These are phyloP conservation scores for Colletotrichum sp. DNA, from an alignment of 2,329 filamentous ascomycete genomes.

Conservation along the genomic window DNA sequence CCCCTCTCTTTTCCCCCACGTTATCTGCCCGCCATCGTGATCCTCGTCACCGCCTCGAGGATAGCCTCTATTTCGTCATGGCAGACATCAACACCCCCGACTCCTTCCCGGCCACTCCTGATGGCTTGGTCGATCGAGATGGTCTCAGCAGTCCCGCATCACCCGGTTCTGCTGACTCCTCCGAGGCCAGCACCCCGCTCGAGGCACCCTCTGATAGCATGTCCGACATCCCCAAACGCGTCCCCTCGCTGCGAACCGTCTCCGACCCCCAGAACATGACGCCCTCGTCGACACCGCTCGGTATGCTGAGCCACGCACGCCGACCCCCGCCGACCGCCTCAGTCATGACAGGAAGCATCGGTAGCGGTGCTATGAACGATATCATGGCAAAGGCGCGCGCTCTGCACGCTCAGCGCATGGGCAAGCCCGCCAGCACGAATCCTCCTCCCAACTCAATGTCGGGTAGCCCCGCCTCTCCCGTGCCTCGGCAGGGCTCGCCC, in stretches of 20 bases:
- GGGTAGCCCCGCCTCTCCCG: conserved; percentile 31
- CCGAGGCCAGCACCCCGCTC: conserved; percentile 53
- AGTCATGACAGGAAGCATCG: conserved; percentile 30
- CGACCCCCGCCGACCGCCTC: conserved; percentile 51
- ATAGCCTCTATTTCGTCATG: neutral
- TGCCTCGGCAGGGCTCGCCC: conserved; percentile 25
- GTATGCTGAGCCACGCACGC: conserved; percentile 72
- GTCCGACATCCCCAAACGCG: conserved; percentile 49
- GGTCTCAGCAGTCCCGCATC: conserved; percentile 43
- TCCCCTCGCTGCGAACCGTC: conserved; percentile 64
- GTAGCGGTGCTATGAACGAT: conserved; percentile 38
- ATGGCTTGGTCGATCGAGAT: conserved; percentile 43
- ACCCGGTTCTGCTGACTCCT: conserved; percentile 50
- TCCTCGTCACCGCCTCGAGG: neutral
- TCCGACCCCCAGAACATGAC: conserved; percentile 72
- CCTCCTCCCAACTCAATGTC: conserved; percentile 30
- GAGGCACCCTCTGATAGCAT: conserved; percentile 40
- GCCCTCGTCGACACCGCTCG: conserved; percentile 82
- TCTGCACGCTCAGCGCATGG: conserved; percentile 51
- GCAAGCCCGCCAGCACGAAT: conserved; percentile 33
- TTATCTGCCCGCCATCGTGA: neutral
- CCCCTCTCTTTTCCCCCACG: neutral
- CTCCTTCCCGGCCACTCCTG: conserved; percentile 50
- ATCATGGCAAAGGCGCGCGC: conserved; percentile 53
- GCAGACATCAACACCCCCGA: conserved; percentile 30